Conservation (phyloP, 2,329 filamentous ascomycete genomes). For the Talaromyces islandicus region DNA sequence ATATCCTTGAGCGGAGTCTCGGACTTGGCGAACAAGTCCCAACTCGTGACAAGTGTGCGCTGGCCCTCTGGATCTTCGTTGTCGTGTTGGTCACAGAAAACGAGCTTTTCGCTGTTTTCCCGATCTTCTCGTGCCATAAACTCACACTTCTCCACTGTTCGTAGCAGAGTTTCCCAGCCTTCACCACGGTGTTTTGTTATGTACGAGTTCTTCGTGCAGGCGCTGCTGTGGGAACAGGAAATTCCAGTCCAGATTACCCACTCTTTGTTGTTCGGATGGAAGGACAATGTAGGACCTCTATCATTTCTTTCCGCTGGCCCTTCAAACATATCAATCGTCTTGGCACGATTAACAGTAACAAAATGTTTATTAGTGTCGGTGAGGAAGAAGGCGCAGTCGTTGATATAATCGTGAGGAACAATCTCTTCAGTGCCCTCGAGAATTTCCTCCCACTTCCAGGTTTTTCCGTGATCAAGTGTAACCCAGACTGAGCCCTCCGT, state of each 20-base stretch:
- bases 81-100: constrained; percentile 59
- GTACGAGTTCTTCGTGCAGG: constrained; percentile 70
- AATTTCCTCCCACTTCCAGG: constrained; percentile 69
- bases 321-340: constrained; percentile 67
- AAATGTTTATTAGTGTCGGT: constrained; percentile 63
- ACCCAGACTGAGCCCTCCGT: constrained; percentile 60
- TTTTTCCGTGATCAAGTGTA: constrained; percentile 81
- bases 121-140: constrained; percentile 67
- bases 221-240: constrained; percentile 55
- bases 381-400: constrained; percentile 81
- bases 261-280: constrained; percentile 79
- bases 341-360: constrained; percentile 76
- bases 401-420: constrained; percentile 71
- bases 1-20: constrained; percentile 65
- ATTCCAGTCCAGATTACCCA: constrained; percentile 88
- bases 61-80: constrained; percentile 59
- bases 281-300: constrained; percentile 56
- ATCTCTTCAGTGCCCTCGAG: constrained; percentile 66
- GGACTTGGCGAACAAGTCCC: constrained; percentile 61
- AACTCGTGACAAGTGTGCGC: constrained; percentile 66
- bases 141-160: constrained; percentile 74
- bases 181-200: constrained; percentile 71
- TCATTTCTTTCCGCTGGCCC: constrained; percentile 57
- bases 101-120: constrained; percentile 56
- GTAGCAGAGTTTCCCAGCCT: constrained; percentile 69